Evolutionary conservation across 257 asterid genomes (phyloP).

Genomic region (Rhazya stricta): DNA sequence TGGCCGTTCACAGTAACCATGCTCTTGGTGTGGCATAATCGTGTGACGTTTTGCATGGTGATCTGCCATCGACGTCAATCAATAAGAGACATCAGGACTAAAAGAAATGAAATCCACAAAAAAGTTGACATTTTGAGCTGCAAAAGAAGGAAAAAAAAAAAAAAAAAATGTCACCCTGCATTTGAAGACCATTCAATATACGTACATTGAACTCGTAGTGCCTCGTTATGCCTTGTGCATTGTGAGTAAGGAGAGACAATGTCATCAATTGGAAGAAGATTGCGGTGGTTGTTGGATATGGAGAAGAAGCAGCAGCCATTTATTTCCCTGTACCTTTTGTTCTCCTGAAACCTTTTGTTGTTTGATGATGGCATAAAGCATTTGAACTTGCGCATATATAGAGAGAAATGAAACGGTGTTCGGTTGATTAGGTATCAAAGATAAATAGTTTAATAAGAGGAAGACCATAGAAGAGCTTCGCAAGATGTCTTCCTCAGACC

Average conservation of each 20-base stretch:
- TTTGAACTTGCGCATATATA: slow-evolving; percentile 17
- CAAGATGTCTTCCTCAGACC: slow-evolving; percentile 13
- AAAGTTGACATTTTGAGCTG: neutral
- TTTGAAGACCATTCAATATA: neutral
- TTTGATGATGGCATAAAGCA: slow-evolving; percentile 13
- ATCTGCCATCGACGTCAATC: slow-evolving; percentile 21
- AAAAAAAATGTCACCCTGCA: no score
- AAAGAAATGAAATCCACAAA: neutral
- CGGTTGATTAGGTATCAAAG: slow-evolving; percentile 22
- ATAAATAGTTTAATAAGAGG: slow-evolving; percentile 8
- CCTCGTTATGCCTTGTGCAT: slow-evolving; percentile 26
- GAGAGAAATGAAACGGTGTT: neutral
- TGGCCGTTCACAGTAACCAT: slow-evolving; percentile 49
- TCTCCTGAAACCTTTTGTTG: neutral
- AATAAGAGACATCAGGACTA: neutral
- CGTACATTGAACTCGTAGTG: slow-evolving; percentile 48
- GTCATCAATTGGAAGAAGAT: slow-evolving; percentile 20
- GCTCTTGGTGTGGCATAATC: slow-evolving; percentile 51
- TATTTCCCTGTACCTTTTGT: slow-evolving; percentile 10
- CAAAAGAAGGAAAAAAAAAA: no score
- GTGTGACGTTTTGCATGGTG: slow-evolving; percentile 39
- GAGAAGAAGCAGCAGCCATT: slow-evolving; percentile 23
- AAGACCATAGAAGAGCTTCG: slow-evolving; percentile 10
- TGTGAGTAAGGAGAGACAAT: slow-evolving; percentile 15
- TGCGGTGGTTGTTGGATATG: neutral